Conservation (phyloP, 2,329 filamentous ascomycete species). For the Lasiodiplodia citricola region DNA sequence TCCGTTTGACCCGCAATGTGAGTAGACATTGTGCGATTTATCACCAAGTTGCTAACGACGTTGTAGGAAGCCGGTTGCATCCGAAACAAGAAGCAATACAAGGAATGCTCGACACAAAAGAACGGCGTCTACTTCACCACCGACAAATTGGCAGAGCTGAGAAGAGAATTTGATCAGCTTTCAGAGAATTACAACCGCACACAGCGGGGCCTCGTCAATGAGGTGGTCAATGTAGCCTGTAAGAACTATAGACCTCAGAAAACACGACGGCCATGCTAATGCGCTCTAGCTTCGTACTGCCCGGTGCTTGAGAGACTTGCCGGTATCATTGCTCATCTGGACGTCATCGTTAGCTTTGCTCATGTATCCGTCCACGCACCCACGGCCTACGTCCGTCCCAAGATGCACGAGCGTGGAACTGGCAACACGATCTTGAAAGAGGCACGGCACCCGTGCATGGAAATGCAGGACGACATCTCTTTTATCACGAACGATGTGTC, state of each 20-base stretch:
- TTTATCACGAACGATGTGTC: slow-evolving; percentile 98
- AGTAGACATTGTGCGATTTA: background rate
- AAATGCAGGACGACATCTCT: slow-evolving; percentile 97
- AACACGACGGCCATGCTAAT: background rate
- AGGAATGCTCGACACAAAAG: slow-evolving; percentile 97
- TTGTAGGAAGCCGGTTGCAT: slow-evolving; percentile 83
- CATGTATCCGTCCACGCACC: slow-evolving; percentile 94
- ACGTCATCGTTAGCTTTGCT: slow-evolving; percentile 92
- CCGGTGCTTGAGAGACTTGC: slow-evolving; percentile 90
- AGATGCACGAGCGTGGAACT: slow-evolving; percentile 84
- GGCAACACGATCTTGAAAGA: slow-evolving; percentile 91
- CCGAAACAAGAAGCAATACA: slow-evolving; percentile 85
- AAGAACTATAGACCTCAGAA: slow-evolving; percentile 6
- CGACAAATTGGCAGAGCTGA: slow-evolving; percentile 74
- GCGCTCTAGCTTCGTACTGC: slow-evolving; percentile 74
- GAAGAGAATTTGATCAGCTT: slow-evolving; percentile 91
- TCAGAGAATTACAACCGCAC: slow-evolving; percentile 95
- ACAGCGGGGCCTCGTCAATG: slow-evolving; percentile 85
- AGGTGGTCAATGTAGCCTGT: slow-evolving; percentile 85
- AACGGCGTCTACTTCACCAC: slow-evolving; percentile 99
- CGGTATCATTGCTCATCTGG: slow-evolving; percentile 86
- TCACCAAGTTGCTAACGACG: slow-evolving; percentile 11
- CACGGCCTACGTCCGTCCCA: slow-evolving; percentile 87
- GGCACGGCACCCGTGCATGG: slow-evolving; percentile 95
- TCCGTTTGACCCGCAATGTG: slow-evolving; percentile 80